phyloP scores from a whole-genome alignment of 2,329 filamentous ascomycete genomes.

The Botrytis paeoniae region DNA sequence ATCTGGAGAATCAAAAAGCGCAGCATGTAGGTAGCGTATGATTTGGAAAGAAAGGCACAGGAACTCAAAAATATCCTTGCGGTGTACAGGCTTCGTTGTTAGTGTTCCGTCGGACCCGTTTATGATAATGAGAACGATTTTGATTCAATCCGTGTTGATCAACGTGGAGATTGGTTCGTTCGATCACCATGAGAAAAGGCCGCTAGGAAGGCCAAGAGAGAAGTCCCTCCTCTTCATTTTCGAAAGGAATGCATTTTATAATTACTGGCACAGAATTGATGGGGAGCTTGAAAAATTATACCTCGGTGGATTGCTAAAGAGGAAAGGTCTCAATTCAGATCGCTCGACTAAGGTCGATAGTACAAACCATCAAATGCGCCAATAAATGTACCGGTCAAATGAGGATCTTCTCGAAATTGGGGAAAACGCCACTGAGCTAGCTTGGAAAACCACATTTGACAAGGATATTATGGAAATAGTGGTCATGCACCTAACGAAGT shows the following conservation, averaged over 20 bases:
- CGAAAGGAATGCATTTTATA: neutral
- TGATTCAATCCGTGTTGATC: neutral
- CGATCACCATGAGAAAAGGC: neutral
- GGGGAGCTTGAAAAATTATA: neutral
- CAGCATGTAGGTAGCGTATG: neutral
- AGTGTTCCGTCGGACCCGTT: neutral
- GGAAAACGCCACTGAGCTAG: neutral
- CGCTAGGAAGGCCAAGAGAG: neutral
- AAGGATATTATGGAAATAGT: neutral
- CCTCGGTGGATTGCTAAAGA: neutral
- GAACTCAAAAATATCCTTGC: constrained; percentile 10
- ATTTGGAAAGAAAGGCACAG: neutral
- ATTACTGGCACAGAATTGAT: neutral
- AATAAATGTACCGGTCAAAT: neutral
- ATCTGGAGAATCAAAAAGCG: neutral
- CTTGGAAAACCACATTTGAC: neutral
- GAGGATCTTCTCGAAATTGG: neutral
- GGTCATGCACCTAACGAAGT: neutral
- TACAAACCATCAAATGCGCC: neutral
- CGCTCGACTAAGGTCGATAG: neutral
- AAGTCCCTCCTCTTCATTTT: neutral
- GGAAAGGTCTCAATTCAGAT: neutral
- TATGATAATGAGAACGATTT: neutral
- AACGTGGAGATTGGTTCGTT: neutral
- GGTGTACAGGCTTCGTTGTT: neutral